Base-by-base conservation (phyloP, 805 yeast genomes). In the Tetrapisispora arboricola region DNA sequence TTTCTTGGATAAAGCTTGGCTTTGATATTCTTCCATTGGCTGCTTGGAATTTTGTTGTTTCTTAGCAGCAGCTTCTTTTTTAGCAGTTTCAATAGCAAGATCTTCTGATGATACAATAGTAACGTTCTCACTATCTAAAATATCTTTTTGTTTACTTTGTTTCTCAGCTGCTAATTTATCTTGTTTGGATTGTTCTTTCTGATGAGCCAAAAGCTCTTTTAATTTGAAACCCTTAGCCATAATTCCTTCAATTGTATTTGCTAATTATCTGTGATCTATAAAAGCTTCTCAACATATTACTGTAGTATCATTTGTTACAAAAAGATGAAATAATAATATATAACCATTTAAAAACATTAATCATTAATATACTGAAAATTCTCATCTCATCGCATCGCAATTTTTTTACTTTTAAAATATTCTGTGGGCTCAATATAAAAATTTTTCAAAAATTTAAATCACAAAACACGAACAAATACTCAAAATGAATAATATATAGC, bases 1-100 rank as follows among this genome's bases (percentile, higher is more conserved):
- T 51, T 78, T 80, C 61, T 75, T 78, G 36, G 84, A 78, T 42
- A 79, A 65, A 16, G 70, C 64, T 19, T 60, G 55, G 47, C 77
- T 70, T 47, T 76, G 64, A 43, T 73, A 74, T 20, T 61, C 72
- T 36, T 57, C 65, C 10, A 9, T 11, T n/a, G 18, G 4, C 15
- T n/a, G 18, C 17, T 28, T 28, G 10, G 13, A 8, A 4, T 28
- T 28, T 28, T 28, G 11, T 10, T 8, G 3, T 18, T 35, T 45
- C n/a, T 36, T 41, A 11, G 44, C 46, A 15, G 46, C 41, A 28
- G 41, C 38, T 12, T 25, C 42, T 43, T 40, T 50, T 35, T 43
- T 48, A 9, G 42, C 44, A 42, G 50, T 48, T 24, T 36, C 26
- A 38, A 40, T 34, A 17, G 46, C 43, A 24, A 61, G 35, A 32